Evolutionary conservation across 2,329 filamentous ascomycete genomes (phyloP), one percentile per base, ranked within the genome.

Genomic region (Colletotrichum trifolii): DNA sequence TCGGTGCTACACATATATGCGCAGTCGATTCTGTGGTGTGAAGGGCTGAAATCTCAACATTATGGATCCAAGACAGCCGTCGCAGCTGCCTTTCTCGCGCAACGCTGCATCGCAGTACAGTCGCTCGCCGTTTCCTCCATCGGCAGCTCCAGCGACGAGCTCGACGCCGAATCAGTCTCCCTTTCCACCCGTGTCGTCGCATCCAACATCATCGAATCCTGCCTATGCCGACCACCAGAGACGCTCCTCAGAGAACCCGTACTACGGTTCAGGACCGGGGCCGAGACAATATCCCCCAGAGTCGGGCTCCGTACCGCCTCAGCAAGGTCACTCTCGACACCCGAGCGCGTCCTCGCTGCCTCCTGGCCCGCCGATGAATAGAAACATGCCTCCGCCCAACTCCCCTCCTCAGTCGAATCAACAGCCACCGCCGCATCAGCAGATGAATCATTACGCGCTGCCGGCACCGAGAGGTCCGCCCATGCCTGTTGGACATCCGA

Each of bases 401-500:
- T 83, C 82, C 61, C 81, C 83, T 67, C 78, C 80, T 42, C 77
- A 77, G 57, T 76, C 72, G 65, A 74, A 76, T 5, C 72, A 71
- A n/a, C 72, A 73, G 49, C 73, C 68, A 40, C 75, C 71, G 42
- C 76, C 72, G 63, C 66, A 72, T 56, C 73, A 68, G 57, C 68
- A 68, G 75, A 71, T 77, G 69, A 70, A 75, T 67, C 72, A 76
- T 64, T 85, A 84, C 60, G 76, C 79, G 3, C 77, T 83, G 35
- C 83, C 82, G 15, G 79, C 80, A 10, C 83, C 83, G 7, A 75
- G 82, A 46, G 78, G 79, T 12, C 81, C 81, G 54, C 76, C 78
- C 6, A 72, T 81, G 25, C 72, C 78, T 43, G 78, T 80, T 25
- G 81, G 81, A 2, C 80, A 79, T 3, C 78, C 82, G 1, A 77